A percentile compares a stretch with the other conserved stretches of the same genome.
Conservation (phyloP, 1,284 basidiomycete genomes). For the Cryptococcus sp. region DNA sequence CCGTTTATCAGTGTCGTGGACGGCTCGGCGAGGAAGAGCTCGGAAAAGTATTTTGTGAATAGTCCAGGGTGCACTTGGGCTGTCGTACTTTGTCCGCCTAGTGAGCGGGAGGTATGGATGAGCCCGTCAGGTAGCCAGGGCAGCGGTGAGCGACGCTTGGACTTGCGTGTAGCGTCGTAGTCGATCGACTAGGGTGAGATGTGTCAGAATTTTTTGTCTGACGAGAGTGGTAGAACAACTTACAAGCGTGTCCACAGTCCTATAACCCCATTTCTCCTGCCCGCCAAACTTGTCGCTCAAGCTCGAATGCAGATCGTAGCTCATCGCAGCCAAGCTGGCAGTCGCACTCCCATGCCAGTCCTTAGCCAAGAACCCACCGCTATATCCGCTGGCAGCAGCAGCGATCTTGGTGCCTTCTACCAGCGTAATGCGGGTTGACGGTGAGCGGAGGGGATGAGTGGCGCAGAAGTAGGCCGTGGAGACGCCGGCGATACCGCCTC, state of each 20-base stretch:
- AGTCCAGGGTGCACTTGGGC: slow-evolving; percentile 49
- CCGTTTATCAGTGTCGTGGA: slow-evolving; percentile 41
- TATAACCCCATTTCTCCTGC: slow-evolving; percentile 77
- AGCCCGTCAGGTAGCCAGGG: slow-evolving; percentile 45
- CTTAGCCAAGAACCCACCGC: slow-evolving; percentile 84
- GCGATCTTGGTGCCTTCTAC: slow-evolving; percentile 72
- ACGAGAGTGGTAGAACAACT: slow-evolving; percentile 10
- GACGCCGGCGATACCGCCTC: slow-evolving; percentile 78
- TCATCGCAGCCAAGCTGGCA: slow-evolving; percentile 66
- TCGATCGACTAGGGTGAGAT: slow-evolving; percentile 38
- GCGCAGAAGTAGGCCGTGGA: slow-evolving; percentile 64
- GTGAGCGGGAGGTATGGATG: slow-evolving; percentile 37
- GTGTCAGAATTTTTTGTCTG: not conserved
- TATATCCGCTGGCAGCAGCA: slow-evolving; percentile 77
- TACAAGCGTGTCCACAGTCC: slow-evolving; percentile 61
- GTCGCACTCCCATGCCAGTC: slow-evolving; percentile 66
- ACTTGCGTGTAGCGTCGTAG: slow-evolving; percentile 42
- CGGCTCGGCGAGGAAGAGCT: slow-evolving; percentile 46
- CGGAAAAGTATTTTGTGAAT: slow-evolving; percentile 76
- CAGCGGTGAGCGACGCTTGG: slow-evolving; percentile 38
- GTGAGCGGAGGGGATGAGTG: slow-evolving; percentile 27
- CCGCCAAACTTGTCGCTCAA: slow-evolving; percentile 76
- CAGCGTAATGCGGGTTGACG: slow-evolving; percentile 60
- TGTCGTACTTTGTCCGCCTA: slow-evolving; percentile 45
- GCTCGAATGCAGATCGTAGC: slow-evolving; percentile 75